These are phyloP conservation scores for Quercus glauca DNA, from an alignment of 306 rosid genomes.

Conservation along the genomic window DNA sequence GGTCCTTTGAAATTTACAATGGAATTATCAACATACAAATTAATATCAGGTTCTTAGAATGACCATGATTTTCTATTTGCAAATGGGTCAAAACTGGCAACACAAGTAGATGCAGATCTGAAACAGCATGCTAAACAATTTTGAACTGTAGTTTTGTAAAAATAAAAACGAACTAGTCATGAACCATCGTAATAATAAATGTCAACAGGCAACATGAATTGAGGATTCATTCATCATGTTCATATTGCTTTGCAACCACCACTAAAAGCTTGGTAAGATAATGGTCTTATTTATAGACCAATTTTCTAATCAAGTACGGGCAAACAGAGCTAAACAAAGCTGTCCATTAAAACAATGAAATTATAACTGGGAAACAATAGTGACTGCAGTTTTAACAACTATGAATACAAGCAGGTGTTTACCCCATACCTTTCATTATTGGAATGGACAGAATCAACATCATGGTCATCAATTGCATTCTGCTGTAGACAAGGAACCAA, in stretches of 20 bases:
- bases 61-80: not conserved
- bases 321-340: not conserved
- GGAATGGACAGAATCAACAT: conserved; percentile 48
- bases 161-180: not conserved
- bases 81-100: not conserved
- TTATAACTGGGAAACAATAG: not conserved
- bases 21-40: not conserved
- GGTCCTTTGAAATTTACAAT: not conserved
- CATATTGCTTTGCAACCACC: not conserved
- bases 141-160: not conserved
- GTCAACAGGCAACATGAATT: not conserved
- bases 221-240: not conserved
- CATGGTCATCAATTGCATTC: conserved; percentile 47
- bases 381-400: not conserved
- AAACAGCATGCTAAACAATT: not conserved
- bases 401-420: not conserved
- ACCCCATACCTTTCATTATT: conserved; percentile 67
- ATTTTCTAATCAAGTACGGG: not conserved
- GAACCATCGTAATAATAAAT: not conserved
- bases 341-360: not conserved
- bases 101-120: not conserved
- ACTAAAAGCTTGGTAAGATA: not conserved
- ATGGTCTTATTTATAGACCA: not conserved
- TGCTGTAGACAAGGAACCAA: conserved; percentile 67
- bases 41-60: not conserved